These are phyloP conservation scores for Kluyveromyces dobzhanskii DNA, from an alignment of 805 yeast genomes.

Conservation along the genomic window DNA sequence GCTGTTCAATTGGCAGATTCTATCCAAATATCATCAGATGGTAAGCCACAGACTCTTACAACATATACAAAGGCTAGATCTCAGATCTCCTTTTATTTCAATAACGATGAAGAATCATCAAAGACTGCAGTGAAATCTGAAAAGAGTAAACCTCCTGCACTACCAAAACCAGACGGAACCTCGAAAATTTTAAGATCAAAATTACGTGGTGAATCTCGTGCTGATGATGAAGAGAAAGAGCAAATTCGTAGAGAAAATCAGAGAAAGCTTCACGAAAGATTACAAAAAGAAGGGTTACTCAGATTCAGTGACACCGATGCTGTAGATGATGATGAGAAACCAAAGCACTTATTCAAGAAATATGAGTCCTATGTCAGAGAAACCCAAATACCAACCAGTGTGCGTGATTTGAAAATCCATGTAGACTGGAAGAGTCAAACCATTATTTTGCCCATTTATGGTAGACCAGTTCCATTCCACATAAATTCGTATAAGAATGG, in stretches of 20 bases:
- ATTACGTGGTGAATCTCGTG: slow-evolving; percentile 64
- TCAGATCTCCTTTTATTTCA: slow-evolving; percentile 78
- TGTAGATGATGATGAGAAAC: slow-evolving; percentile 39
- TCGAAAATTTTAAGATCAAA: slow-evolving; percentile 73
- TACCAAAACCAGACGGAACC: slow-evolving; percentile 29
- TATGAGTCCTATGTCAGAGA: slow-evolving; percentile 94
- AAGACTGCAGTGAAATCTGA: slow-evolving; percentile 36
- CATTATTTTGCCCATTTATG: slow-evolving; percentile 81
- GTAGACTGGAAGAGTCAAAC: slow-evolving; percentile 86
- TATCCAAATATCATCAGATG: slow-evolving; percentile 44
- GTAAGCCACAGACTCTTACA: slow-evolving; percentile 55
- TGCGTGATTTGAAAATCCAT: slow-evolving; percentile 75
- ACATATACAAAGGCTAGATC: slow-evolving; percentile 61
- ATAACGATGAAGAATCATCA: slow-evolving; percentile 49
- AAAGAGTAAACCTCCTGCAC: slow-evolving; percentile 18
- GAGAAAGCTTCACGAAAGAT: slow-evolving; percentile 68
- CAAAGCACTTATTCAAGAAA: slow-evolving; percentile 63
- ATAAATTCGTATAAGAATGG: slow-evolving; percentile 91
- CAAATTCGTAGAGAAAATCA: slow-evolving; percentile 78
- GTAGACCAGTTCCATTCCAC: slow-evolving; percentile 97
- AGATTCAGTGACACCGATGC: slow-evolving; percentile 77
- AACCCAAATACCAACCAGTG: slow-evolving; percentile 78
- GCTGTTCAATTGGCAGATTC: slow-evolving; percentile 77
- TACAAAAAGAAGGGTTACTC: slow-evolving; percentile 80
- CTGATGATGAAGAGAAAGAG: slow-evolving; percentile 65